Evolutionary conservation across 2,329 filamentous ascomycete species (phyloP).

Genomic region (Hypoxylon sp.): DNA sequence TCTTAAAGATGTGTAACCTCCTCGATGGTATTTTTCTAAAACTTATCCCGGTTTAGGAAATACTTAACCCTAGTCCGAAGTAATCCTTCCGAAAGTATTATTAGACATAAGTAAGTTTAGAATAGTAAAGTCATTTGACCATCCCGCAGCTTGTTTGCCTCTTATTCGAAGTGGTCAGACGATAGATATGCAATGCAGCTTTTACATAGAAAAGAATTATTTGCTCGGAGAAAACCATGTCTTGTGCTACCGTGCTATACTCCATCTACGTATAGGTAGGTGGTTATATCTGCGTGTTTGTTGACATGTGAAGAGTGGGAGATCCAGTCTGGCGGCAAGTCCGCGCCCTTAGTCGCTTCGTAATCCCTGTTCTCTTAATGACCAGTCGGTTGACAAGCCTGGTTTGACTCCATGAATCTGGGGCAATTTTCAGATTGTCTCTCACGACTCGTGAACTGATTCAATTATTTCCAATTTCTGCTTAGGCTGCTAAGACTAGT

Average conservation of each 20-base stretch:
- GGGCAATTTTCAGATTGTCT: slow-evolving; percentile 14
- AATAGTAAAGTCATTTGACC: slow-evolving; percentile 31
- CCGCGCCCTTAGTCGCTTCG: slow-evolving; percentile 23
- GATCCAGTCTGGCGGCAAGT: slow-evolving; percentile 21
- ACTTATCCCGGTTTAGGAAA: slow-evolving; percentile 8
- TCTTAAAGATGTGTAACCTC: slow-evolving; percentile 8
- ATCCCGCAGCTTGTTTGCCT: slow-evolving; percentile 32
- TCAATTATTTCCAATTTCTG: background rate
- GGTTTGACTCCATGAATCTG: slow-evolving; percentile 30
- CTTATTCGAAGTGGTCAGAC: slow-evolving; percentile 31
- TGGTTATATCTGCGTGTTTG: slow-evolving; percentile 18
- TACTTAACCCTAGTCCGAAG: slow-evolving; percentile 9
- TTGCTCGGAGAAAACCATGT: slow-evolving; percentile 13
- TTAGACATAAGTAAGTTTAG: slow-evolving; percentile 4
- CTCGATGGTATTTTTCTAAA: slow-evolving; percentile 10
- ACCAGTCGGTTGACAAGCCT: slow-evolving; percentile 18
- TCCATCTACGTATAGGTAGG: background rate
- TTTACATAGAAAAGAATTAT: slow-evolving; percentile 4
- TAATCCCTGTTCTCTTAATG: slow-evolving; percentile 27
- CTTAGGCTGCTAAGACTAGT: background rate
- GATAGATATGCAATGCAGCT: slow-evolving; percentile 33
- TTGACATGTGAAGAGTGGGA: slow-evolving; percentile 43
- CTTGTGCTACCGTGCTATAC: slow-evolving; percentile 17
- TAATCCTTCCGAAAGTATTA: slow-evolving; percentile 18
- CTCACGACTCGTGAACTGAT: slow-evolving; percentile 1